These are phyloP conservation scores for Diaporthe sp. DNA, from an alignment of 2,329 filamentous ascomycete species.

Conservation along the genomic window DNA sequence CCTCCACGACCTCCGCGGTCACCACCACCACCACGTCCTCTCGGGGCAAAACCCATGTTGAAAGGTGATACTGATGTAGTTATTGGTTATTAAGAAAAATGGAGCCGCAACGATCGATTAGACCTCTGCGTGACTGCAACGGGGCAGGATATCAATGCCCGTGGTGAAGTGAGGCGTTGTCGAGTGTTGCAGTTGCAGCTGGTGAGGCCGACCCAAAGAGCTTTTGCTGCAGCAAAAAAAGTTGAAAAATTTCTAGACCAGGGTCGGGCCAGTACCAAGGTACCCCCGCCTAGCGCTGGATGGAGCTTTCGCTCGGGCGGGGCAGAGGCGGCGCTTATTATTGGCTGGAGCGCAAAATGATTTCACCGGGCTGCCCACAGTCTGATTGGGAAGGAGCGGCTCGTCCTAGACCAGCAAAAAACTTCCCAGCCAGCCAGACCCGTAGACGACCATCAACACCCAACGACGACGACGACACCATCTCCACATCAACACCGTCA, in stretches of 20 bases:
- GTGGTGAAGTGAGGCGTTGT: conserved; percentile 26
- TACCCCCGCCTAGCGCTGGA: conserved; percentile 38
- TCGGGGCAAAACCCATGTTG: conserved; percentile 61
- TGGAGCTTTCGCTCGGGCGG: conserved; percentile 32
- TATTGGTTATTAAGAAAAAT: background rate
- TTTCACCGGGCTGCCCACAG: conserved; percentile 40
- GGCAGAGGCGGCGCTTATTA: background rate
- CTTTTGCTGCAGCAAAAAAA: conserved; percentile 40
- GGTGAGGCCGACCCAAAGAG: conserved; percentile 31
- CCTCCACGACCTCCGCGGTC: conserved; percentile 53
- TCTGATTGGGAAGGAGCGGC: conserved; percentile 35
- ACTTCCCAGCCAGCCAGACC: conserved; percentile 33
- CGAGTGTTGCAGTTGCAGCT: conserved; percentile 35
- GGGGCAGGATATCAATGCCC: conserved; percentile 30
- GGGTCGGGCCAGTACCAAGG: conserved; percentile 37
- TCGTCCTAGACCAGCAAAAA: conserved; percentile 40
- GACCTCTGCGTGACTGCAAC: conserved; percentile 29
- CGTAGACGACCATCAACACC: conserved; percentile 35
- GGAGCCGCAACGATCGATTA: conserved; percentile 22
- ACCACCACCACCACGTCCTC: conserved; percentile 55
- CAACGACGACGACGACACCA: conserved; percentile 39
- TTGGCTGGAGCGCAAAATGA: conserved; percentile 39
- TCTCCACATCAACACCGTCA: conserved; percentile 42
- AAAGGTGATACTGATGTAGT: conserved; percentile 13
- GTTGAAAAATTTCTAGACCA: conserved; percentile 38